Base-by-base conservation (phyloP, 208 protist genomes). In the Leishmania turanica region DNA sequence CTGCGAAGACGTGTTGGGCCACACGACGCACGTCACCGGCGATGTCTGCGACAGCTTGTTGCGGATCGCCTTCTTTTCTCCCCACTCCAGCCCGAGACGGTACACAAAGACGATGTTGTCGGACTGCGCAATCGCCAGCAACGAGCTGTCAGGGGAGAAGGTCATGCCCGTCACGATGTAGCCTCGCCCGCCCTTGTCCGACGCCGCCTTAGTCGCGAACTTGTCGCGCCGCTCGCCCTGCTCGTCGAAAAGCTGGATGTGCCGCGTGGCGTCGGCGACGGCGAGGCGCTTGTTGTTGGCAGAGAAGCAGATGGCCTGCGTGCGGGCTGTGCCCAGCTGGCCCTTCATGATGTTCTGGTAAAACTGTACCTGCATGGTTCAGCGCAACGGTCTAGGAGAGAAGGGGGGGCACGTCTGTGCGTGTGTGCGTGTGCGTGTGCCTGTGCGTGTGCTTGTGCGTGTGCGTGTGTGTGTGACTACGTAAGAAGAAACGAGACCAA, bases 31-130 rank as follows among this genome's bases (percentile, higher is more conserved):
- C 9, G 98, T 99, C 27, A 99, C 97, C 31, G 96, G 65, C 31
- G 81, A 91, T 42, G 83, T 93, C 80, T 97, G 92, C 37, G 91
- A 91, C 78, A 99, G 99, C 84, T 99, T 99, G 93, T 99, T 99
- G 89, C 98, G 99, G 79, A 99, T 99, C 5, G 93, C 90, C 86
- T 99, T 99, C 84, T 99, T 99, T 62, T 99, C 98, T 51, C 96
- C 98, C 99, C 99, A 99, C 73, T 99, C 97, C 58, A 92, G 74
- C 31, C 98, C 99, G 31, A 99, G 90, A 42, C 98, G 97, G 91
- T 99, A 99, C 56, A 99, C 95, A 66, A 97, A 98, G 34, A 99
- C 95, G 71, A 99, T 97, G 80, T 97, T 97, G 88, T 99, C 99
- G 7, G 91, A 98, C 90, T 99, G 99, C 31, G 96, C 98, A 13